phyloP scores from a whole-genome alignment of 2,329 filamentous ascomycete genomes.

The Mycosphaerella arachidis region DNA sequence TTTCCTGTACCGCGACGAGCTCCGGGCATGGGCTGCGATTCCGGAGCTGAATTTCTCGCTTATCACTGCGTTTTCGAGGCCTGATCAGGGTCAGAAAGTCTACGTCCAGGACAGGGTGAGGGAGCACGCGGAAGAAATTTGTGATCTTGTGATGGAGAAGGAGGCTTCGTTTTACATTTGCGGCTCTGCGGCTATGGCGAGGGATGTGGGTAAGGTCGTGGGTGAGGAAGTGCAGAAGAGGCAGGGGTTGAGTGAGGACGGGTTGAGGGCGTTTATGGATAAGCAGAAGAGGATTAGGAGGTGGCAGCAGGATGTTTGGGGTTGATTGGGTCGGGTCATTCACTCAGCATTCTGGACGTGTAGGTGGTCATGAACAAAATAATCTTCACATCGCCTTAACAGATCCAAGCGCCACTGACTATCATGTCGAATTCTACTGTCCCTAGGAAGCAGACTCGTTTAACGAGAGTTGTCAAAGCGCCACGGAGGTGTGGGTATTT shows the following conservation, averaged over 20 bases:
- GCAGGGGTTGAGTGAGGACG: constrained; percentile 14
- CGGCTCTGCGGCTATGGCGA: constrained; percentile 40
- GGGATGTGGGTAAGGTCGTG: constrained; percentile 39
- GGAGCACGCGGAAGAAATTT: constrained; percentile 30
- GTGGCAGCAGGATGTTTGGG: constrained; percentile 28
- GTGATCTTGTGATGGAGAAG: constrained; percentile 29
- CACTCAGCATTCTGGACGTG: too few species aligned
- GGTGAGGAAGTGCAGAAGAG: constrained; percentile 11
- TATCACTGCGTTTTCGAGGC: constrained; percentile 34
- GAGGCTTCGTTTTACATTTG: constrained; percentile 43
- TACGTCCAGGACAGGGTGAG: constrained; percentile 40
- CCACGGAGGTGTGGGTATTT: too few species aligned
- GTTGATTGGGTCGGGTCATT: constrained; percentile 4
- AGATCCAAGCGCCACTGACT: too few species aligned
- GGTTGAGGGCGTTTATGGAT: constrained; percentile 19
- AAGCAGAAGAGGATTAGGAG: constrained; percentile 23
- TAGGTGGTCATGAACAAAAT: too few species aligned
- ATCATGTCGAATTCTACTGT: too few species aligned
- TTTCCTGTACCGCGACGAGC: constrained; percentile 29
- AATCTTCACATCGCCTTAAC: too few species aligned
- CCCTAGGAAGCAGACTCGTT: too few species aligned
- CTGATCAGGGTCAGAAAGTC: constrained; percentile 18
- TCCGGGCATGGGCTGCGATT: constrained; percentile 14
- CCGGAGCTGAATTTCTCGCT: constrained; percentile 27
- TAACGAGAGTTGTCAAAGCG: too few species aligned